Conservation (phyloP, 257 asterid genomes). For the Solanum peruvianum region DNA sequence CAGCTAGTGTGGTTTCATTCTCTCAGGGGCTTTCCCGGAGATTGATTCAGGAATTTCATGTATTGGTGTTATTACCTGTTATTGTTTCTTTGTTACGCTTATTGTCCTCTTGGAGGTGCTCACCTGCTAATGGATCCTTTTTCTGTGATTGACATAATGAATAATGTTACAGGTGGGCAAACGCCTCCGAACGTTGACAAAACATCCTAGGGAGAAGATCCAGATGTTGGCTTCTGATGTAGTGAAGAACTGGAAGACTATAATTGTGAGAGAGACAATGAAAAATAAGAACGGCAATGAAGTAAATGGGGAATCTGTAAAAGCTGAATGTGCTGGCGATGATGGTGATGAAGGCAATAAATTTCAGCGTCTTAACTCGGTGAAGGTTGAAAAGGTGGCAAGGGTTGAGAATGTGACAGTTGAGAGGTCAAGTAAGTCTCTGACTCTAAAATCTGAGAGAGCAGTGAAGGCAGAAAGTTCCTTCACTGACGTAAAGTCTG, state of each 20-base stretch:
- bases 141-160: background rate
- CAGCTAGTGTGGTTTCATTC: background rate
- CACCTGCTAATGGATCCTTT: background rate
- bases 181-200: conserved; percentile 72
- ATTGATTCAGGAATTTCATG: background rate
- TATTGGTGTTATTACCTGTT: background rate
- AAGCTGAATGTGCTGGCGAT: conserved; percentile 15
- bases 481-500: conserved; percentile 14
- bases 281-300: conserved; percentile 36
- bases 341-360: conserved; percentile 24
- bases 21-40: background rate
- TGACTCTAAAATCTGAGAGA: conserved; percentile 16
- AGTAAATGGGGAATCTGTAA: conserved; percentile 23
- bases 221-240: conserved; percentile 71
- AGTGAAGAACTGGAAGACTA: conserved; percentile 70
- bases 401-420: conserved; percentile 8
- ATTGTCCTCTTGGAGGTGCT: background rate
- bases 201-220: conserved; percentile 69
- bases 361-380: conserved; percentile 35
- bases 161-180: conserved; percentile 64
- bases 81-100: background rate
- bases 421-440: conserved; percentile 19
- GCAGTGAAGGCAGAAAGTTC: conserved; percentile 22
- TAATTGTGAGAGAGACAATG: conserved; percentile 60
- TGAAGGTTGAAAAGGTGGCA: conserved; percentile 7